Conservation (phyloP, 208 protist genomes). For the Leishmania martiniquensis region DNA sequence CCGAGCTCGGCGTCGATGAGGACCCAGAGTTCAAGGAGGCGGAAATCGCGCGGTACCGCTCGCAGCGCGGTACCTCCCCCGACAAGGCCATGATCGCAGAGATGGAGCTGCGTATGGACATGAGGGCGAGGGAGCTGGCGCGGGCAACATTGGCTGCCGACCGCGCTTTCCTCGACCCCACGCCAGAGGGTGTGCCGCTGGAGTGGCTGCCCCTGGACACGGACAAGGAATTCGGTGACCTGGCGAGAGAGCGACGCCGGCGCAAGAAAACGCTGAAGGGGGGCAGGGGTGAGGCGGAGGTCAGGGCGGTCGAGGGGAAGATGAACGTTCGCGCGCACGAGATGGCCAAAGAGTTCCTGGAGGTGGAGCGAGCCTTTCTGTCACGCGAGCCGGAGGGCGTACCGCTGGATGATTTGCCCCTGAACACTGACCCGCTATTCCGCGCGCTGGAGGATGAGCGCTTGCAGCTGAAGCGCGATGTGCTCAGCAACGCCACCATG, state of each 20-base stretch:
- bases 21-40: constrained; percentile 81
- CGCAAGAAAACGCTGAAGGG: constrained; percentile 58
- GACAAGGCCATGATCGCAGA: constrained; percentile 29
- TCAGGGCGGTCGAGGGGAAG: constrained; percentile 52
- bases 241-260: constrained; percentile 64
- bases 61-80: constrained; percentile 27
- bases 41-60: constrained; percentile 71
- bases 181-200: constrained; percentile 85
- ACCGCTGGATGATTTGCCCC: constrained; percentile 58
- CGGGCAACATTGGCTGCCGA: constrained; percentile 56
- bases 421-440: constrained; percentile 66
- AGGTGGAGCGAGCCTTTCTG: constrained; percentile 65
- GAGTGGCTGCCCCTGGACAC: constrained; percentile 64
- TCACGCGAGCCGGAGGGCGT: constrained; percentile 76
- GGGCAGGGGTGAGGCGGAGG: constrained; percentile 43
- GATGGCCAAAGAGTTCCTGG: constrained; percentile 54
- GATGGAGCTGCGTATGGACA: constrained; percentile 53
- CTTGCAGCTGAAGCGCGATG: constrained; percentile 62
- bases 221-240: constrained; percentile 61
- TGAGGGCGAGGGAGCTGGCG: constrained; percentile 59
- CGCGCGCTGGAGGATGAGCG: constrained; percentile 51
- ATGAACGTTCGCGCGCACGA: constrained; percentile 78
- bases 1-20: constrained; percentile 71
- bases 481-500: constrained; percentile 27
- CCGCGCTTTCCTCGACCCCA: constrained; percentile 70